Evolutionary conservation across 129 eudicot species (phyloP), one percentile per base, ranked within the genome.

Genomic region (Pseudognaphalium luteoalbum): DNA sequence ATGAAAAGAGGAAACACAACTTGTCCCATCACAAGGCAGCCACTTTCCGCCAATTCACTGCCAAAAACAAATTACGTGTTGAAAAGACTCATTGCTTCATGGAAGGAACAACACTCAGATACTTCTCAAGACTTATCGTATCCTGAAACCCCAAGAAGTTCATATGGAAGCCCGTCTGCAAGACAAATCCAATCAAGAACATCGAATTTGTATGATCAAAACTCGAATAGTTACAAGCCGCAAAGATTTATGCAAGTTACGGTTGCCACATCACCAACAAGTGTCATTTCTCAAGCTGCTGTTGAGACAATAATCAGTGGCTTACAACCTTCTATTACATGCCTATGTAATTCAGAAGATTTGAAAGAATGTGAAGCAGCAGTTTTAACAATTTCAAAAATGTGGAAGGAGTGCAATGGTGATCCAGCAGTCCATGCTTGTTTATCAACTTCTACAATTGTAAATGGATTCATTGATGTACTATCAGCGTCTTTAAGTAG

Each of bases 11-110:
- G 93, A 70, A 90, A 86, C 68, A 88, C 88, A 42, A 86, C 93
- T 19, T 90, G 96, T 77, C 96, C 96, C 51, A 90, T 90, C 59
- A 90, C 96, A 61, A 67, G 96, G 35, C 96, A 90, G 44, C 88
- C 87, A 73, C 85, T 90, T 34, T 86, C 86, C 22, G 83, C 93
- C n/a, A 74, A 81, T 65, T 67, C 76, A 73, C 80, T 90, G 7
- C 96, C 96, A 9, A 88, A 88, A 81, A 90, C 93, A 65, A 90
- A 90, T 42, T 90, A 90, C 71, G 96, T 90, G 16, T 85, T 90
- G 65, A 90, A 84, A 66, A 82, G 96, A 76, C 86, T 90, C 42
- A 90, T 90, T 44, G 81, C 89, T 25, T 86, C 96, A 10, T 90
- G 96, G 96, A 88, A 84, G 76, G 93, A 90, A 54, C 89, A 88